Percentiles rank a stretch among this genome's conserved stretches.
phyloP scores from a whole-genome alignment of 1,284 basidiomycete genomes.

The Jaminaea rosea region DNA sequence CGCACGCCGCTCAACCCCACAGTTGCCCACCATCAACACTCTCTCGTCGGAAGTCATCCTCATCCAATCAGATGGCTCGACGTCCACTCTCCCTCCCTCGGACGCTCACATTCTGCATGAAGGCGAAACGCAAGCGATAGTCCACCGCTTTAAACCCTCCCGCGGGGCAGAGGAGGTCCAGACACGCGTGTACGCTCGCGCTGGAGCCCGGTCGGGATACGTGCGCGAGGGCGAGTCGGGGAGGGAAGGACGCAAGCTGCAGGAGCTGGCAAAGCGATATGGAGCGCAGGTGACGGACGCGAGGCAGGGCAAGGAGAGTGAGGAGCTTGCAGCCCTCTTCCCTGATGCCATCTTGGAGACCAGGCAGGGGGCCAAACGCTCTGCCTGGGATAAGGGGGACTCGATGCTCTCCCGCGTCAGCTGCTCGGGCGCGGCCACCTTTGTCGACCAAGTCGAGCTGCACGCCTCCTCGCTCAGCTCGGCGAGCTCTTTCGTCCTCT shows the following conservation, averaged over 20 bases:
- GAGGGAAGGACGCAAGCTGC: constrained; percentile 20
- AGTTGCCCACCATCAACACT: constrained; percentile 7
- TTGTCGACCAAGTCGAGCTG: constrained; percentile 33
- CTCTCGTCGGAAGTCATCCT: constrained; percentile 17
- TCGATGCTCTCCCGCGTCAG: constrained; percentile 25
- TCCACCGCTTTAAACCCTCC: constrained; percentile 15
- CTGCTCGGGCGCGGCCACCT: constrained; percentile 6
- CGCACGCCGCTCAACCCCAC: neutral
- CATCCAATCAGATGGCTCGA: constrained; percentile 21
- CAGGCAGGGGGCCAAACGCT: constrained; percentile 20
- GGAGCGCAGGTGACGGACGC: constrained; percentile 14
- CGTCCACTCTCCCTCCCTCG: constrained; percentile 11
- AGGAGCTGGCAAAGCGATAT: constrained; percentile 26
- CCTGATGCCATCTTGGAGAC: constrained; percentile 14
- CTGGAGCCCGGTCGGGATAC: constrained; percentile 8
- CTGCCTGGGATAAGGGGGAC: constrained; percentile 21
- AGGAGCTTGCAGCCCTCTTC: constrained; percentile 17
- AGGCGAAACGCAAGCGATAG: constrained; percentile 21
- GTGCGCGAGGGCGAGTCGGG: constrained; percentile 6
- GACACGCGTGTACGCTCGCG: constrained; percentile 16
- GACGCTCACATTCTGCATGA: constrained; percentile 22
- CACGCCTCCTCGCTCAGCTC: constrained; percentile 32
- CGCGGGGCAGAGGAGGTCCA: constrained; percentile 1
- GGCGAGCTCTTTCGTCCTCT: constrained; percentile 23
- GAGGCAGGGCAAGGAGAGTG: constrained; percentile 21